Conservation (phyloP, 805 yeast species). For the Pichia eremophila region DNA sequence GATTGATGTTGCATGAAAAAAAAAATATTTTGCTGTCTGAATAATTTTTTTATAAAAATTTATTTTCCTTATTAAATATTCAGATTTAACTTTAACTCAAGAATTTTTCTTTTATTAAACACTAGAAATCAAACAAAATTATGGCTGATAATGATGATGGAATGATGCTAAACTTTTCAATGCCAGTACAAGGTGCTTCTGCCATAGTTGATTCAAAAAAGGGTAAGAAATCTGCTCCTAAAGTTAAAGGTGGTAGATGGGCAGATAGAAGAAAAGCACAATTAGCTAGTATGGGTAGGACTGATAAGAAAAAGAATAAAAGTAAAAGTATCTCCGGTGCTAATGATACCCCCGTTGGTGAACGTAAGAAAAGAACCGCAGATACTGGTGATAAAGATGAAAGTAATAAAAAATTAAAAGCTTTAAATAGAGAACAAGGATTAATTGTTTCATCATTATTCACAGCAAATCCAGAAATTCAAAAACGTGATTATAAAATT, state of each 20-base stretch:
- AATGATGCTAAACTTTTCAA: slow-evolving; percentile 63
- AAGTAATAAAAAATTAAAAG: slow-evolving; percentile 12
- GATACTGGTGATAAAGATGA: background rate
- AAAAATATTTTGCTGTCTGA: too few species aligned
- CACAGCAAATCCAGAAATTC: slow-evolving; percentile 53
- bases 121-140: background rate
- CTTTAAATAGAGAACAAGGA: slow-evolving; percentile 38
- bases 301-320: slow-evolving; percentile 11
- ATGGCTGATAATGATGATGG: slow-evolving; percentile 38
- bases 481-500: slow-evolving; percentile 27
- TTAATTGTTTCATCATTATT: slow-evolving; percentile 83
- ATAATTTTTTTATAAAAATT: too few species aligned
- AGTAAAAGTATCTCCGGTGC: slow-evolving; percentile 3
- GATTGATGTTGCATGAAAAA: too few species aligned
- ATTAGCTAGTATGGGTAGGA: slow-evolving; percentile 39
- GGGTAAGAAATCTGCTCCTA: slow-evolving; percentile 11
- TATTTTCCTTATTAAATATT: too few species aligned
- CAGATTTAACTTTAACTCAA: background rate
- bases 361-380: slow-evolving; percentile 1
- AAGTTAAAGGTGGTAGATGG: slow-evolving; percentile 73
- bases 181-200: slow-evolving; percentile 15
- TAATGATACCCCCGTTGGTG: slow-evolving; percentile 8
- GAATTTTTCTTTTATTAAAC: too few species aligned
- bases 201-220: slow-evolving; percentile 11
- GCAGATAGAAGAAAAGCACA: slow-evolving; percentile 64